Base-by-base conservation (phyloP, 2,329 filamentous ascomycete genomes). In the Neofusicoccum kwambonambiense region DNA sequence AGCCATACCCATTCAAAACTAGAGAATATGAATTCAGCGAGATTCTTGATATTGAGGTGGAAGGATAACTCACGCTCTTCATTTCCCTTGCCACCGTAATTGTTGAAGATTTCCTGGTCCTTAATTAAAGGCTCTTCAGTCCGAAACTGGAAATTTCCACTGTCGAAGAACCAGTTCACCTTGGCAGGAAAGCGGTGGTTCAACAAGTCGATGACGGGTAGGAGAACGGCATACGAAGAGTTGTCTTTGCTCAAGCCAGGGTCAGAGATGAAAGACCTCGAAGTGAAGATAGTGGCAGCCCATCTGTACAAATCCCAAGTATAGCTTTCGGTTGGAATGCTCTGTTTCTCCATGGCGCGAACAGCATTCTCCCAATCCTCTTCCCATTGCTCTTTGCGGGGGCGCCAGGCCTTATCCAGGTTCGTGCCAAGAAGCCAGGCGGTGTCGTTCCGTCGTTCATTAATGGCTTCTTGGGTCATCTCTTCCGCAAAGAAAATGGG, bases 41-140 rank as follows among this genome's bases (percentile, higher is more conserved):
- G n/a, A 31, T 7, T 27, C 12, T 8, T 15, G 2, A 27, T 27
- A 11, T 47, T 13, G 60, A 39, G 12, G 15, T 27, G 19, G 27
- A 27, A 13, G 8, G 44, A 11, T 9, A 22, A 68, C 69, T 62
- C 65, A 74, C 72, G 72, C 68, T 85, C 82, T 67, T 83, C 82
- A 58, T 85, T 85, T 5, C 78, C 75, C 67, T 84, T 84, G 1
- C 82, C 79, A 0, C 79, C 83, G 64, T 85, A 85, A 68, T 85
- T 85, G 70, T 85, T 85, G 73, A 77, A 82, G 2, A 85, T 71
- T 66, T 84, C 78, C 3, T 75, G 73, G 3, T 79, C 80, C 4
- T 72, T 66, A 3, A 69, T 44, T 2, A 80, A 68, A 0, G 65
- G 64, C 4, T 79, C 73, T 3, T 75, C 72, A 31, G 78, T 67